These are phyloP conservation scores for Dactylellina parvicollis DNA, from an alignment of 2,329 filamentous ascomycete species.

Conservation along the genomic window DNA sequence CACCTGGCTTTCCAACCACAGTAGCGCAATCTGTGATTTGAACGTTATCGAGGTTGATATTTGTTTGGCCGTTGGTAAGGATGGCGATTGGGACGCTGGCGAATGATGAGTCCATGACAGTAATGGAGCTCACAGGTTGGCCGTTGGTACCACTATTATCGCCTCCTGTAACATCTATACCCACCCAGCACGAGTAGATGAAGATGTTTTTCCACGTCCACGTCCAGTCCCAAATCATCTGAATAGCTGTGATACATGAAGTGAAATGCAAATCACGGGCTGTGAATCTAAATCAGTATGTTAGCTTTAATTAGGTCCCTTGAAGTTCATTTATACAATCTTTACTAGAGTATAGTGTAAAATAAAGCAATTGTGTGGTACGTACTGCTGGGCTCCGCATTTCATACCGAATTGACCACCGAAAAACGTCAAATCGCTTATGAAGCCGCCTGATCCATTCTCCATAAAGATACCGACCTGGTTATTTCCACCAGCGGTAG, in stretches of 20 bases:
- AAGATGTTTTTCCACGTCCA: conserved; percentile 67
- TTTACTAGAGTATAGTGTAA: no score
- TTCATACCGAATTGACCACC: conserved; percentile 70
- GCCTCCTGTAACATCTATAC: conserved; percentile 65
- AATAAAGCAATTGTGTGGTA: no score
- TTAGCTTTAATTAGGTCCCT: no score
- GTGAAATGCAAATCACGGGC: conserved; percentile 68
- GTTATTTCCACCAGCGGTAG: conserved; percentile 61
- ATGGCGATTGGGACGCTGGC: no score
- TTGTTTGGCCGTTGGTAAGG: no score
- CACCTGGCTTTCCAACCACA: no score
- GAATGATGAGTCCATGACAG: no score
- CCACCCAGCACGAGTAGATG: conserved; percentile 67
- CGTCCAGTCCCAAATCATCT: conserved; percentile 71
- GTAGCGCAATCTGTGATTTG: no score
- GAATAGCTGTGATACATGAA: conserved; percentile 67
- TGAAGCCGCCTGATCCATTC: conserved; percentile 60
- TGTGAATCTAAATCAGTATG: conserved; percentile 66
- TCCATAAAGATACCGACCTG: conserved; percentile 72
- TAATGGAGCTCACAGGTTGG: background rate
- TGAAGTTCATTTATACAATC: no score
- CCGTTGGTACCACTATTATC: no score
- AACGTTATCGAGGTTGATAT: no score
- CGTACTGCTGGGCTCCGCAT: conserved; percentile 71
- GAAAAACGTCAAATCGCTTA: conserved; percentile 64